These are phyloP conservation scores for Mayamaea pseudoterrestris DNA, from an alignment of 108 stramenopile species.

Conservation along the genomic window DNA sequence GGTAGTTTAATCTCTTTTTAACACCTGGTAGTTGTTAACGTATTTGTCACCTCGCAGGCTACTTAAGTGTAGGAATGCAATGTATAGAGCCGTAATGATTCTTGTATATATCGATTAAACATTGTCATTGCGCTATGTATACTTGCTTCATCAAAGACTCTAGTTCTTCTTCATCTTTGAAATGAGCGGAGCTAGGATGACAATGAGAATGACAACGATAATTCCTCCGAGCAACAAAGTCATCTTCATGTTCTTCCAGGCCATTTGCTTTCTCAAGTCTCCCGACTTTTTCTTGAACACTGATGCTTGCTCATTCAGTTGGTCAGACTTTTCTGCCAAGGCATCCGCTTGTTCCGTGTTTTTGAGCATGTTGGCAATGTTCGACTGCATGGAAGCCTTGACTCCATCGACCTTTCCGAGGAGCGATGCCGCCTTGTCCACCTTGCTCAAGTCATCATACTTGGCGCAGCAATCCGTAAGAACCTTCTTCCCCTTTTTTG, in stretches of 20 bases:
- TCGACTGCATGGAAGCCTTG: constrained; percentile 77
- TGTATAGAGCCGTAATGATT: too few species aligned
- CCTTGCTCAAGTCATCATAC: constrained; percentile 74
- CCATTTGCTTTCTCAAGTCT: constrained; percentile 80
- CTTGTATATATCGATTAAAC: too few species aligned
- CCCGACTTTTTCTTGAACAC: constrained; percentile 81
- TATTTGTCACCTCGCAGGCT: too few species aligned
- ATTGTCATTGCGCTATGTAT: too few species aligned
- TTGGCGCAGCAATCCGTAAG: constrained; percentile 49
- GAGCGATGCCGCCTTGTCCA: constrained; percentile 72
- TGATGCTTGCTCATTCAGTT: constrained; percentile 81
- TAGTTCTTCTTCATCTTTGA: constrained; percentile 33
- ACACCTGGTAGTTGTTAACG: too few species aligned
- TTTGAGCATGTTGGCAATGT: constrained; percentile 78
- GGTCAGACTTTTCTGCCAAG: constrained; percentile 64
- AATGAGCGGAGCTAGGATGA: constrained; percentile 69
- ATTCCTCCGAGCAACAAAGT: constrained; percentile 64
- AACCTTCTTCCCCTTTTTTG: constrained; percentile 65
- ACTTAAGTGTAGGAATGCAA: too few species aligned
- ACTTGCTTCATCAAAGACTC: not conserved
- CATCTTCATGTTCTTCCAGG: constrained; percentile 87
- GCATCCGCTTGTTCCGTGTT: constrained; percentile 81
- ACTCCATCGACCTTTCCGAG: constrained; percentile 74
- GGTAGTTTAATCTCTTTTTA: too few species aligned
- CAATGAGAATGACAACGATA: constrained; percentile 55